Conservation (phyloP, 106 monocot species). For the Acorus gramineus region DNA sequence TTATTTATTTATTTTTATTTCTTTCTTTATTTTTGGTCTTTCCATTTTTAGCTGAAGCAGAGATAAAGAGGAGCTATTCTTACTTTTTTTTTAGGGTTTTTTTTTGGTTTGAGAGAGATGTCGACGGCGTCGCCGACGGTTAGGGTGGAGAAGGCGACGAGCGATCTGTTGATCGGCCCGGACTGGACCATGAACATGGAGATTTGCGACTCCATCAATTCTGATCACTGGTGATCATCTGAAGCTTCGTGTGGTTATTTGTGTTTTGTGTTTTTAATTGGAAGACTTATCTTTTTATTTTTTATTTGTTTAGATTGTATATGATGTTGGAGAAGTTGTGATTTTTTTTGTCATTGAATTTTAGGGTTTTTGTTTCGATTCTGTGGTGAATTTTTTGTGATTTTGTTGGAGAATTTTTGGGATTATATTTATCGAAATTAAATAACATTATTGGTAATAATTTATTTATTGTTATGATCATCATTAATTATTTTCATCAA, state of each 20-base stretch:
- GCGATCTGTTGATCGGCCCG: constrained; percentile 67
- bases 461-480: no score
- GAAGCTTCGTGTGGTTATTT: neutral
- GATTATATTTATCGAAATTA: no score
- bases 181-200: constrained; percentile 80
- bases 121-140: constrained; percentile 38
- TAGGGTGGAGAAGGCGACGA: constrained; percentile 72
- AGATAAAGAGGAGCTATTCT: neutral
- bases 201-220: constrained; percentile 70
- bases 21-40: no score
- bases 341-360: neutral
- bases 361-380: no score
- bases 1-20: no score
- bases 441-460: no score
- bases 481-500: no score
- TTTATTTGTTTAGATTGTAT: neutral
- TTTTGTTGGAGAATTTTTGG: no score
- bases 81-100: neutral
- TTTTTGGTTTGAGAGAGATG: neutral
- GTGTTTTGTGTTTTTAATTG: constrained; percentile 1
- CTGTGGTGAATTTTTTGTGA: no score
- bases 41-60: no score
- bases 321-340: neutral
- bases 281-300: neutral
- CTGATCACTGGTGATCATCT: constrained; percentile 34